Base-by-base conservation (phyloP, 2,329 filamentous ascomycete genomes). In the Pseudocercospora ulei region DNA sequence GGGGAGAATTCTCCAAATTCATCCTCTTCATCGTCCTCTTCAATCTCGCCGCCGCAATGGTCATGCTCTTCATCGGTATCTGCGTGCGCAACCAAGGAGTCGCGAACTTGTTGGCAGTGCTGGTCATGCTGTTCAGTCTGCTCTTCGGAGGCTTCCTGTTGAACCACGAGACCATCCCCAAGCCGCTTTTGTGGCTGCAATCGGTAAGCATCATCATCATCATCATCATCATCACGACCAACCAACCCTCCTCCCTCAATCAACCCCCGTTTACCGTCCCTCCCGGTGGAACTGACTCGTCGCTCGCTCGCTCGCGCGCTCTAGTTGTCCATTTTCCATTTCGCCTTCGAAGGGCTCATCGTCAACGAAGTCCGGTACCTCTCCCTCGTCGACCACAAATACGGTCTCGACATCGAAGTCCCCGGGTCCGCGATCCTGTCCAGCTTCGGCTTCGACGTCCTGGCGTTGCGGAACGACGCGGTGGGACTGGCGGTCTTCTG, bases 121-220 rank as follows among this genome's bases (percentile, higher is more conserved):
- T 98, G 53, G 85, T 96, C 35, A 98, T 98, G 90, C 71, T 98
- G 5, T 98, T 98, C 70, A 93, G 83, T 58, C 67, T 98, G 45
- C 72, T 98, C 6, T 96, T 98, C 61, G 88, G 87, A 1, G 90
- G 90, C 41, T 77, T 98, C 43, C 70, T 98, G 41, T 75, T 98
- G 45, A 98, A 98, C 62, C 86, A 94, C 59, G 79, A 95, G 60
- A 86, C 84, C 18, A 95, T 95, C 37, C 90, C 90, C 1, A 70
- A 75, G 34, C 76, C 83, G 1, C 82, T 88, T 2, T 64, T 86
- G 46, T 98, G 90, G 90, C 65, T 98, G 35, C 90, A 98, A 68
- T 76, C 75, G 34, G 75, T 80, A 65, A 66, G 73, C 69, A 13
- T 17, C 9, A 11, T 20, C 16, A n/a, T n/a, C n/a, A n/a, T n/a